Conservation (phyloP, 176 grass and related monocot genomes). For the Paspalum vaginatum region DNA sequence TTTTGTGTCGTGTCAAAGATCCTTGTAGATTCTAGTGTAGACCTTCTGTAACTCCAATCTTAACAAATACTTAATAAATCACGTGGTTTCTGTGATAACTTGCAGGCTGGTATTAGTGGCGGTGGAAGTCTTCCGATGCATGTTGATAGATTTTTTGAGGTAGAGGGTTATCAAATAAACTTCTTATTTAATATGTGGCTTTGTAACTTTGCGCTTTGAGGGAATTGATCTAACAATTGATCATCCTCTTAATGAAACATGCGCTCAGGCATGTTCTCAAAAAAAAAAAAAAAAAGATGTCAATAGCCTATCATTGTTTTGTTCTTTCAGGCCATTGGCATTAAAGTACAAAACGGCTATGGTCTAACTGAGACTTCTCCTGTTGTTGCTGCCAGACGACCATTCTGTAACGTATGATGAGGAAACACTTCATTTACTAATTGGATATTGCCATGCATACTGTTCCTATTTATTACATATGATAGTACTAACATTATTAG, state of each 20-base stretch:
- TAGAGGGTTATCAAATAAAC: constrained; percentile 34
- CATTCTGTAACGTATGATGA: constrained; percentile 75
- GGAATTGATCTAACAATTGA: too few relatives aligned
- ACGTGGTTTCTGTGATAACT: constrained; percentile 49
- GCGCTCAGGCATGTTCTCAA: too few relatives aligned
- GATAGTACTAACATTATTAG: constrained; percentile 29
- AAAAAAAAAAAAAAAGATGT: not conserved
- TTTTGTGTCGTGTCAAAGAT: constrained; percentile 27
- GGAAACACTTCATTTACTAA: not conserved
- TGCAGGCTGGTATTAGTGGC: constrained; percentile 93
- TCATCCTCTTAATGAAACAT: too few relatives aligned
- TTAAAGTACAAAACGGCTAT: constrained; percentile 95
- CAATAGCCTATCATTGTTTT: constrained; percentile 18
- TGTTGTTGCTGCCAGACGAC: constrained; percentile 71
- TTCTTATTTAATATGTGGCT: constrained; percentile 11
- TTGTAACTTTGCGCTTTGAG: too few relatives aligned
- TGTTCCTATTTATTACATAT: constrained; percentile 15
- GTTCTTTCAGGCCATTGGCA: constrained; percentile 81
- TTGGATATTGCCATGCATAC: constrained; percentile 2
- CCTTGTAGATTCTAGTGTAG: constrained; percentile 24
- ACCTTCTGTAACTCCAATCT: constrained; percentile 16
- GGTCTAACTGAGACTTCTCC: constrained; percentile 98
- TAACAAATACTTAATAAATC: constrained; percentile 40
- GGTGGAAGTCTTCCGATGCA: constrained; percentile 89
- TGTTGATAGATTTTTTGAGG: constrained; percentile 98